Evolutionary conservation across 495 filamentous ascomycete genomes (phyloP).

Genomic region (Penicillium goetzii): DNA sequence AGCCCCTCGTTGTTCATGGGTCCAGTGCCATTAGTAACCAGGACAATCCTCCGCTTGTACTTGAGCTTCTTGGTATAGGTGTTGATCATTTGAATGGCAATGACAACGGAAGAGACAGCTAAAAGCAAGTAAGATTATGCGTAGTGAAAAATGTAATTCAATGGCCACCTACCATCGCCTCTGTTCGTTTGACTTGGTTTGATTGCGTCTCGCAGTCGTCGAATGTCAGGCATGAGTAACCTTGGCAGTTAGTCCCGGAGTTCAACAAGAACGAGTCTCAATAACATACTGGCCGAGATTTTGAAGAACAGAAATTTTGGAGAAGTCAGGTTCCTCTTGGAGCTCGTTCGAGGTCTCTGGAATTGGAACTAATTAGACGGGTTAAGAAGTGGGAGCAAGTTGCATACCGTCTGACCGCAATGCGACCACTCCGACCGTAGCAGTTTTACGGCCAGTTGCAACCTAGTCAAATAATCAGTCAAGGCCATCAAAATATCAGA

Average conservation of each 20-base stretch:
- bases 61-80: constrained; percentile 85
- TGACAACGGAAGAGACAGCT: constrained; percentile 81
- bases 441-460: constrained; percentile 79
- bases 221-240: constrained; percentile 71
- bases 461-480: constrained; percentile 53
- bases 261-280: background rate
- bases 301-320: constrained; percentile 75
- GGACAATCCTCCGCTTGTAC: constrained; percentile 77
- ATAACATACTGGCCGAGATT: constrained; percentile 64
- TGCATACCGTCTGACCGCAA: constrained; percentile 71
- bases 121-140: constrained; percentile 16
- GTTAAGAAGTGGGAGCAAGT: background rate
- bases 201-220: constrained; percentile 62
- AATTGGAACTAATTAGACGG: constrained; percentile 17
- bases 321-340: constrained; percentile 65
- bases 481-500: background rate
- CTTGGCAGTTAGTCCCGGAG: constrained; percentile 31
- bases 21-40: constrained; percentile 81
- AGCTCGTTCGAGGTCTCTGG: constrained; percentile 71
- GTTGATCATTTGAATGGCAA: constrained; percentile 86
- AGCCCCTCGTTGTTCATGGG: constrained; percentile 66
- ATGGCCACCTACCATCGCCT: constrained; percentile 66
- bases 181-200: constrained; percentile 66
- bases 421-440: constrained; percentile 77
- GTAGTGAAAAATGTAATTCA: background rate